Evolutionary conservation across 2,329 filamentous ascomycete genomes (phyloP).

Genomic region (Aspergillus candidus): DNA sequence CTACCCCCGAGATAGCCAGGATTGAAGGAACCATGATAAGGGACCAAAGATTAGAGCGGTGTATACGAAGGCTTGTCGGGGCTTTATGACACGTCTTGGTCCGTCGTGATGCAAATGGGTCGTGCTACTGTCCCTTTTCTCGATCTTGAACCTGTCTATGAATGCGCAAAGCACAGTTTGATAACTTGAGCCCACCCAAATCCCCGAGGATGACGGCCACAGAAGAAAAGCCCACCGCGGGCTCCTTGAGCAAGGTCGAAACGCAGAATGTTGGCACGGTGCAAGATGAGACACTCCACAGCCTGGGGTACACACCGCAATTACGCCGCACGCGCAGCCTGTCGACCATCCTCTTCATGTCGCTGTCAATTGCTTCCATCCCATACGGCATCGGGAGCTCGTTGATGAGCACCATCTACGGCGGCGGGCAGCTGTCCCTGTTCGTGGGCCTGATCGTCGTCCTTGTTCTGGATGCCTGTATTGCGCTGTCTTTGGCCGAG

Average conservation of each 20-base stretch:
- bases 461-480: constrained; percentile 48
- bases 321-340: constrained; percentile 6
- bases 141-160: neutral
- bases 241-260: neutral
- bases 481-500: constrained; percentile 48
- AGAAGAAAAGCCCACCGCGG: neutral
- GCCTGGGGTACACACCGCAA: constrained; percentile 4
- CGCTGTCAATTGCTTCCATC: constrained; percentile 9
- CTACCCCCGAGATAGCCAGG: no score
- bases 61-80: no score
- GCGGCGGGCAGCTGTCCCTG: constrained; percentile 47
- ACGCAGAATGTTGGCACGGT: neutral
- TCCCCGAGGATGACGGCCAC: neutral
- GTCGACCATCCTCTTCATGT: constrained; percentile 10
- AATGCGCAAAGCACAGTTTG: neutral
- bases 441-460: constrained; percentile 54
- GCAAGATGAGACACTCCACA: neutral
- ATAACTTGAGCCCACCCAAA: neutral
- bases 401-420: neutral
- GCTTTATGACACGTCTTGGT: no score
- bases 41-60: no score
- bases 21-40: no score
- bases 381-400: constrained; percentile 4
- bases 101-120: no score
- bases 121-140: no score